Evolutionary conservation across 73 alveolate species (phyloP), one percentile per base, ranked within the genome.

Genomic region (Tetrahymena elliotti): DNA sequence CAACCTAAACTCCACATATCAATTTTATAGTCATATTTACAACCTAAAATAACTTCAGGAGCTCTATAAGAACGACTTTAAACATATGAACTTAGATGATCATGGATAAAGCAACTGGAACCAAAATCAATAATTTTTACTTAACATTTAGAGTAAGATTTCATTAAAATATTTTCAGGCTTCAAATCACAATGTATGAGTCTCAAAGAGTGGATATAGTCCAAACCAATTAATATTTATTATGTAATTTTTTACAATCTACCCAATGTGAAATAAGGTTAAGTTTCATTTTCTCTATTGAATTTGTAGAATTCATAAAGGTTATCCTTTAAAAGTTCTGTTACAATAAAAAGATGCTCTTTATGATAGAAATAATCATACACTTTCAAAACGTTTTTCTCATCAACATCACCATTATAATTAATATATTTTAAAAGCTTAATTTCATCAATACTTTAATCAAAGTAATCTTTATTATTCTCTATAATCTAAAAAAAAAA

Each of bases 401-500:
- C 98, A 95, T 99, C 99, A 12, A 98, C 98, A 94, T 99, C 99
- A 35, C 99, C 99, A 97, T 99, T 99, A 20, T 93, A 96, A 93
- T 98, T 98, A 82, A 99, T 98, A 95, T 98, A 99, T 93, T 98
- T 97, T 92, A 99, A 97, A 41, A 99, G 99, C 97, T 99, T 99
- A 96, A 99, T 99, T 96, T 99, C 99, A 93, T 99, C 99, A 52
- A 99, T 97, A 54, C 99, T 95, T 95, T 99, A 99, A 95, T 99
- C 99, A 95, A 98, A 98, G 97, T 99, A 99, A 98, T 99, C 99
- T 97, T 99, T 99, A 96, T 99, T 99, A 95, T 99, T 99, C 97
- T 99, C 99, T 84, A 99, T 99, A 93, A 99, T 98, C 96, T 38
- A 1, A 20, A 20, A 27, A 6, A 24, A 24, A 35, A 9, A 27